phyloP scores from a whole-genome alignment of 768 basidiomycete species.

The Candolleomyces eurysporus region DNA sequence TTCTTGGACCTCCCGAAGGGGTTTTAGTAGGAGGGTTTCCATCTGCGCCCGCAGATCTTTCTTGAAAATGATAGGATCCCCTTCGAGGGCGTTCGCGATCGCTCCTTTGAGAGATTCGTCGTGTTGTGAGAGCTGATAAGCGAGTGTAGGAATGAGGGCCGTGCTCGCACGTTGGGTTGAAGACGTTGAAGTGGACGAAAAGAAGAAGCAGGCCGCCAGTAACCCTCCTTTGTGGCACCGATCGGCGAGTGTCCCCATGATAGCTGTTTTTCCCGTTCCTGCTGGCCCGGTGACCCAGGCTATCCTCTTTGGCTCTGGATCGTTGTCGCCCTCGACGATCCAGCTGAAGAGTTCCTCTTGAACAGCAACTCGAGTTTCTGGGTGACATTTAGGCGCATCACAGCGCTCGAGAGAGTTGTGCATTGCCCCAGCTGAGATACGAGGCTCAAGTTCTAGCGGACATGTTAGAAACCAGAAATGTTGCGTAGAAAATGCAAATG shows the following conservation, averaged over 20 bases:
- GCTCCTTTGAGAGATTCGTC: not conserved
- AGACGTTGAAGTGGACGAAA: not conserved
- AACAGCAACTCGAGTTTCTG: slow-evolving; percentile 7
- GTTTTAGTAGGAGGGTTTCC: not conserved
- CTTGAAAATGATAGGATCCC: not conserved
- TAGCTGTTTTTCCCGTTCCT: slow-evolving; percentile 11
- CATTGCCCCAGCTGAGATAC: slow-evolving; percentile 2
- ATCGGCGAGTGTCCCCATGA: slow-evolving; percentile 7
- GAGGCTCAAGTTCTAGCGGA: not conserved
- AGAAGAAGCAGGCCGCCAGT: slow-evolving; percentile 12
- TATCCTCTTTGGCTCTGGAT: not conserved
- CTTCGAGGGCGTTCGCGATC: not conserved
- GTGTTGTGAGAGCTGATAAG: not conserved
- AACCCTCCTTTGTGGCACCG: not conserved
- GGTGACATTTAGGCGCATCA: slow-evolving; percentile 5
- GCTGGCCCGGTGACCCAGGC: slow-evolving; percentile 10
- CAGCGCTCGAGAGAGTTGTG: slow-evolving; percentile 8
- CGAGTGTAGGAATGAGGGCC: not conserved
- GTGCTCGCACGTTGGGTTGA: not conserved
- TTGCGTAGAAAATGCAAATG: not conserved
- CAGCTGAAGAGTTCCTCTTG: slow-evolving; percentile 5
- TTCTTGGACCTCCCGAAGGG: not conserved
- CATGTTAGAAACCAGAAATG: not conserved
- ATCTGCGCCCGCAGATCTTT: not conserved
- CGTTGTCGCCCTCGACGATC: not conserved